Evolutionary conservation across 179 eudicot genomes (phyloP), one percentile per base, ranked within the genome.

Genomic region (Dionaea muscipula): DNA sequence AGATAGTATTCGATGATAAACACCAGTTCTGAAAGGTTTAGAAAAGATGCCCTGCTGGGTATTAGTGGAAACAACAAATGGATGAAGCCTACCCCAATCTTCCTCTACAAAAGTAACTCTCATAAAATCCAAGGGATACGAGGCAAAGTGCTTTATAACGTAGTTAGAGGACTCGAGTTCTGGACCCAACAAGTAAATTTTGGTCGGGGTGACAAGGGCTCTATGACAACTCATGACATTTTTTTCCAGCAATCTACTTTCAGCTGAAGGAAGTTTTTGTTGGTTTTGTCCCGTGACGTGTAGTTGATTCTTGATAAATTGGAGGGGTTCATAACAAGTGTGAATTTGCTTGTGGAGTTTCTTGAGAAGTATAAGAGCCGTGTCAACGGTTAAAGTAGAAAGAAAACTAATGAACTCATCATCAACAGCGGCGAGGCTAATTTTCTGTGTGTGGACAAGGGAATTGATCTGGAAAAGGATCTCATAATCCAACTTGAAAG

Each of bases 51-150:
- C 96, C 56, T 71, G 72, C 57, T 78, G 75, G 51, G 69, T 59
- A 65, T 64, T 71, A 13, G 79, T 61, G 20, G 96, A 82, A 50
- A 91, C 72, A 43, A 72, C 78, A 68, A 57, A 50, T 0, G 86
- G 53, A 0, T 68, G 66, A 51, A 91, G 84, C 75, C 69, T 84
- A 57, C 98, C 72, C 96, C 94, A 87, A 70, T 91, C 98, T 70
- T 91, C 98, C 43, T 91, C 98, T 16, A 91, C 98, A 72, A 91
- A 91, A 41, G 98, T 87, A 62, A 81, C 88, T 60, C 98, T 74
- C 65, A 84, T 37, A 57, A 91, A 91, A 67, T 91, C 89, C 21
- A 94, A 78, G 53, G 98, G 81, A 64, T 86, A 64, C 7, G 74
- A 45, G 49, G 88, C 74, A 71, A 78, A 88, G 44, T 82, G 70